Conservation (phyloP, 345 rosid species). For the Gossypium bickii region DNA sequence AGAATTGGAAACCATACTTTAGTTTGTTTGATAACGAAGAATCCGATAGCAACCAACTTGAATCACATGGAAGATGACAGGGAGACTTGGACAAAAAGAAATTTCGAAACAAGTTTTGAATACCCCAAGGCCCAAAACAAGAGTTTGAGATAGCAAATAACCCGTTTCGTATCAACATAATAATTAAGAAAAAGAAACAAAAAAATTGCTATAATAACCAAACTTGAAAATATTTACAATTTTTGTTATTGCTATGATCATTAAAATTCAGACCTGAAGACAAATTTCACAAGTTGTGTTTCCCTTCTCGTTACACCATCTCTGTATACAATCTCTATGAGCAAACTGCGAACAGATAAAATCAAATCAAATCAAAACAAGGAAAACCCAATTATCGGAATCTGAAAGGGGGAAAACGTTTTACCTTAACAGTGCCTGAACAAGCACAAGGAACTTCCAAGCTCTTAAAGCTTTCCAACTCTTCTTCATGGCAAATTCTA, state of each 20-base stretch:
- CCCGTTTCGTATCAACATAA: not conserved
- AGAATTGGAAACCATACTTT: not conserved
- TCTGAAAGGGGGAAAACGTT: not conserved
- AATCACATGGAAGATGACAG: constrained; percentile 4
- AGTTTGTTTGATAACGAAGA: not conserved
- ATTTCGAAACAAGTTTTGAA: constrained; percentile 10
- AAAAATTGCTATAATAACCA: not conserved
- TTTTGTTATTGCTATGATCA: not conserved
- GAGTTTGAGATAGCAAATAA: not conserved
- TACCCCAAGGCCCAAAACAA: constrained; percentile 2
- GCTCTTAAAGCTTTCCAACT: constrained; percentile 51
- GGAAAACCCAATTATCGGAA: not conserved
- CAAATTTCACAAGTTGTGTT: constrained; percentile 90
- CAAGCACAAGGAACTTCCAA: constrained; percentile 95
- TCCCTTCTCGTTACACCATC: constrained; percentile 99
- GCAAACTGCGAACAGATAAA: constrained; percentile 44
- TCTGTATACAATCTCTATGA: constrained; percentile 91
- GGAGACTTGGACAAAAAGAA: constrained; percentile 14
- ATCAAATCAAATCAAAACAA: not conserved
- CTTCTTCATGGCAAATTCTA: constrained; percentile 90
- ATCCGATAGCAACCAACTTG: not conserved
- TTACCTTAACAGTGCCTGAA: constrained; percentile 88
- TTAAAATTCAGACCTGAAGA: constrained; percentile 60
- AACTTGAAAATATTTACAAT: not conserved
- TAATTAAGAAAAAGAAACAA: constrained; percentile 1